Percentiles rank a stretch among this genome's conserved stretches.
phyloP scores from a whole-genome alignment of 2,329 filamentous ascomycete species.

The Epichloe typhina region DNA sequence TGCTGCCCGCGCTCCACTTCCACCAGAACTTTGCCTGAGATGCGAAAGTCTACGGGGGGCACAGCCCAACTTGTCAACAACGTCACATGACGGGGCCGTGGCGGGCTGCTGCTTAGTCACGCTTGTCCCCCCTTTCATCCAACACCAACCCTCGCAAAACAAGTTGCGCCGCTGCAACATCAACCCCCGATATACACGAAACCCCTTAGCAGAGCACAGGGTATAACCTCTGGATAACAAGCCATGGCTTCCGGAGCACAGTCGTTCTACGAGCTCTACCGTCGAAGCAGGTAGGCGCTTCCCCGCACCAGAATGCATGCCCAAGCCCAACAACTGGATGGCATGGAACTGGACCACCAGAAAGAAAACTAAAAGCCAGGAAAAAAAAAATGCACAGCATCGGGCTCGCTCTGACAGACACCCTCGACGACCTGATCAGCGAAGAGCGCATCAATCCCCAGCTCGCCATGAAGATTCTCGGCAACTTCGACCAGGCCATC shows the following conservation, averaged over 20 bases:
- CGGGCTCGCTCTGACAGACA: constrained; percentile 85
- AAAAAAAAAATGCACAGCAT: constrained; percentile 45
- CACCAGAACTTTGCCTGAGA: background rate
- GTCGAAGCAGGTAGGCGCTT: constrained; percentile 73
- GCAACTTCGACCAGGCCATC: constrained; percentile 88
- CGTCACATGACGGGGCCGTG: constrained; percentile 23
- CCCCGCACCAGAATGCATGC: background rate
- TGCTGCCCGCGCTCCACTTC: background rate
- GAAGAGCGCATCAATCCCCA: constrained; percentile 93
- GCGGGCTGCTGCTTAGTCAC: background rate
- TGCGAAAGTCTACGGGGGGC: background rate
- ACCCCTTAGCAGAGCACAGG: background rate
- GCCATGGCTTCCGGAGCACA: constrained; percentile 37
- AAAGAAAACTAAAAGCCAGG: background rate
- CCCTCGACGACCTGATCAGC: constrained; percentile 91
- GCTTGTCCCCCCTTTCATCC: background rate
- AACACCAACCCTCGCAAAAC: constrained; percentile 1
- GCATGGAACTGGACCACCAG: background rate
- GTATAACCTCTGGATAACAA: background rate
- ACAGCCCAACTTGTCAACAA: constrained; percentile 11
- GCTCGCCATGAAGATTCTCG: constrained; percentile 94
- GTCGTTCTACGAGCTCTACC: constrained; percentile 87
- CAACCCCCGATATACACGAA: background rate
- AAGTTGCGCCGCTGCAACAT: background rate
- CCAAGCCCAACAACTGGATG: background rate